Conservation (phyloP, 345 rosid species). For the Salix brachista region DNA sequence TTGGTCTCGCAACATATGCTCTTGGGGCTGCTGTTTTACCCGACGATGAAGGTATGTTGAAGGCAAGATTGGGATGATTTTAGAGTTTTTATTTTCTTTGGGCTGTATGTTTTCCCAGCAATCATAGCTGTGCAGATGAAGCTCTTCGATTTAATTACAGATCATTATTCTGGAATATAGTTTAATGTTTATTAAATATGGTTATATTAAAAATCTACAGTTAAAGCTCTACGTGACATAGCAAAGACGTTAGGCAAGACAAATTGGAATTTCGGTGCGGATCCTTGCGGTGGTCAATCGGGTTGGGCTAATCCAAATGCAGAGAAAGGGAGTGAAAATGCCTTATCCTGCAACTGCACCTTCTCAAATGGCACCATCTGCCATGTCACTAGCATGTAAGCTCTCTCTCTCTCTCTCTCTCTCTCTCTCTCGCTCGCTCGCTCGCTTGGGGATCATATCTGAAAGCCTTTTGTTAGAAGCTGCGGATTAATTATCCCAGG, state of each 20-base stretch:
- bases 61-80: no score
- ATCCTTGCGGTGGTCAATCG: constrained; percentile 10
- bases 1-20: no score
- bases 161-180: neutral
- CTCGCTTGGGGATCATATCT: no score
- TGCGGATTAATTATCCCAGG: no score
- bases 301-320: constrained; percentile 6
- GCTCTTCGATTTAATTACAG: neutral
- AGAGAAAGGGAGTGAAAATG: neutral
- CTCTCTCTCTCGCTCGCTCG: no score
- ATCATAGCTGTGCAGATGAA: neutral
- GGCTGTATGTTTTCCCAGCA: neutral
- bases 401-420: neutral
- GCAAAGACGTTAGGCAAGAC: constrained; percentile 15
- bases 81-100: no score
- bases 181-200: no score
- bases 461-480: no score
- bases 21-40: no score
- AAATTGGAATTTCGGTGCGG: constrained; percentile 15
- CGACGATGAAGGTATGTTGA: no score
- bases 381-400: constrained; percentile 21
- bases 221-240: constrained; percentile 12
- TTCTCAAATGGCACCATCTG: constrained; percentile 12
- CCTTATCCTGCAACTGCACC: constrained; percentile 9
- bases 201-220: neutral